Base-by-base conservation (phyloP, 2,329 filamentous ascomycete species). In the Endothia cerciana region DNA sequence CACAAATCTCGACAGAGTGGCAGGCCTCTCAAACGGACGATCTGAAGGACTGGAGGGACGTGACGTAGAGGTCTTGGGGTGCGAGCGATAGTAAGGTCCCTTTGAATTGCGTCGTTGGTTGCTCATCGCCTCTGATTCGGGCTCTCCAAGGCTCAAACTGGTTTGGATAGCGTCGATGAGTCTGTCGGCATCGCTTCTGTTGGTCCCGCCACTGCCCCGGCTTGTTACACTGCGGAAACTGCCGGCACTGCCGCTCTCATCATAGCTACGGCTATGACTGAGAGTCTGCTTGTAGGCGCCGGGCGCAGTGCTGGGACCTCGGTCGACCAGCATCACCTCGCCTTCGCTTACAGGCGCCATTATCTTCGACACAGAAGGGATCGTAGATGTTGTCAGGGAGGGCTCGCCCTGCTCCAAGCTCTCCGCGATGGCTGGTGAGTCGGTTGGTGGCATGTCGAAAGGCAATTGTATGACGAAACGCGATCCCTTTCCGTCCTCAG, bases 401-500 rank as follows among this genome's bases (percentile, higher is more conserved):
- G 36, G 13, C 8, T 60, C n/a, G 15, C 60, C 63, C n/a, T 33
- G 49, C 6, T 51, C 41, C 6, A 57, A 15, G 36, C 36, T 51
- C 1, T 64, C 61, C 3, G 51, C 25, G 0, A 36, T 25, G 30
- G 8, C 49, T 15, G 65, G 65, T n/a, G 67, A 64, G 25, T 69
- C 65, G 28, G 4, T 53, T 15, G 64, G 40, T 0, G 87, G 88
- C 0, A 94, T 74, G 8, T 88, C 82, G 69, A 97, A 95, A 0
- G 91, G 90, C 38, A 97, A 80, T 69, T 92, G 87, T 30, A 97
- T 87, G 25, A 93, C 88, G 69, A 97, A 97, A 62, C 91, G 85
- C 22, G 93, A 94, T 0, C 94, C 93, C 71, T 90, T 91, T 1
- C 91, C 91, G 73, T 91, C 85, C 72, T 95, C 92, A 0, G 93